phyloP scores from a whole-genome alignment of 2,329 filamentous ascomycete species.

The Botrytis medusae region DNA sequence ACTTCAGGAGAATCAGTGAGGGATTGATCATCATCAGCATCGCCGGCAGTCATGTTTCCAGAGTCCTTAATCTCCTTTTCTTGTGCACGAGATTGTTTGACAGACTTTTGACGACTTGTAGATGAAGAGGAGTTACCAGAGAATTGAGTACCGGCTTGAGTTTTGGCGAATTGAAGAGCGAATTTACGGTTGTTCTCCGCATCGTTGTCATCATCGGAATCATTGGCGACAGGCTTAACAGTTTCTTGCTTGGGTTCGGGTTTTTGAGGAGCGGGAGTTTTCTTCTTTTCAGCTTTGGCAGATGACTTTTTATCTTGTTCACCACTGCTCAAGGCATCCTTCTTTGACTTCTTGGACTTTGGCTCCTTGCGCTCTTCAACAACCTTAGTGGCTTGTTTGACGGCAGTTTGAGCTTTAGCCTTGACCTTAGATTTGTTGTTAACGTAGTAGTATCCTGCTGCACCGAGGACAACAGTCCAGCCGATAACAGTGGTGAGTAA shows the following conservation, averaged over 20 bases:
- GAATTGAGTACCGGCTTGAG: constrained; percentile 64
- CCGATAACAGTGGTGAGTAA: constrained; percentile 41
- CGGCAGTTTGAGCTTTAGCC: constrained; percentile 22
- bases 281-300: constrained; percentile 33
- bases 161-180: constrained; percentile 68
- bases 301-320: constrained; percentile 30
- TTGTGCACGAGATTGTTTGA: constrained; percentile 67
- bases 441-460: constrained; percentile 37
- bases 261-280: constrained; percentile 21
- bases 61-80: constrained; percentile 46
- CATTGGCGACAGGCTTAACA: constrained; percentile 17
- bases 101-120: constrained; percentile 51
- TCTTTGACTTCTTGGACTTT: constrained; percentile 35
- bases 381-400: constrained; percentile 29
- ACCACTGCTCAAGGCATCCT: constrained; percentile 33
- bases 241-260: constrained; percentile 16
- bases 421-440: constrained; percentile 31
- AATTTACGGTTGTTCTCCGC: constrained; percentile 67
- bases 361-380: constrained; percentile 32
- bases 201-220: constrained; percentile 49
- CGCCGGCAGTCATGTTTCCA: constrained; percentile 58
- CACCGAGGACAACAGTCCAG: constrained; percentile 40
- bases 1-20: constrained; percentile 65
- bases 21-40: constrained; percentile 80
- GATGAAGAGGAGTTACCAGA: constrained; percentile 53